A percentile compares a stretch with the other conserved stretches of the same genome.
Evolutionary conservation across 2,329 filamentous ascomycete species (phyloP).

Genomic region (Phialophora expanda): DNA sequence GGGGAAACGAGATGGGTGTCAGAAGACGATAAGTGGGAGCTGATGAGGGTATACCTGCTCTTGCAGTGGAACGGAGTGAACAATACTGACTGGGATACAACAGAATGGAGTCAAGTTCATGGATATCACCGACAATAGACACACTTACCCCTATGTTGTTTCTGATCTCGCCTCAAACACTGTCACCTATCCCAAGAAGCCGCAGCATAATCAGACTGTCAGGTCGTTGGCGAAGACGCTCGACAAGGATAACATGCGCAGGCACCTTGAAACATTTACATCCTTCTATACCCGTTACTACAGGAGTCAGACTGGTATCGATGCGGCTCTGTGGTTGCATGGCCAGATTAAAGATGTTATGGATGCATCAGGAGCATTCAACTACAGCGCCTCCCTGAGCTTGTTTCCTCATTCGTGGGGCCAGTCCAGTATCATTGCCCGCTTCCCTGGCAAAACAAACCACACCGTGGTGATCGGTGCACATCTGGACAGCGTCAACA

Average conservation of each 20-base stretch:
- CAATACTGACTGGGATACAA: slow-evolving; percentile 7
- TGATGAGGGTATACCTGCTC: slow-evolving; percentile 70
- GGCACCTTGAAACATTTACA: slow-evolving; percentile 74
- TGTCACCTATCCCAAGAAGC: slow-evolving; percentile 69
- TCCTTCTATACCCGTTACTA: slow-evolving; percentile 64
- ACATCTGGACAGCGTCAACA: slow-evolving; percentile 94
- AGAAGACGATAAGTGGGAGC: slow-evolving; percentile 92
- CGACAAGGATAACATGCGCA: slow-evolving; percentile 74
- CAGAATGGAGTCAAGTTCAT: slow-evolving; percentile 88
- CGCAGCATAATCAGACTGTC: slow-evolving; percentile 69
- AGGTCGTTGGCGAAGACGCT: slow-evolving; percentile 70
- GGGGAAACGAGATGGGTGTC: slow-evolving; percentile 85
- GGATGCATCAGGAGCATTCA: slow-evolving; percentile 70
- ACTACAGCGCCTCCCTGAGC: slow-evolving; percentile 69
- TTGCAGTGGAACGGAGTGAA: slow-evolving; percentile 20
- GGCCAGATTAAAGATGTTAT: slow-evolving; percentile 75
- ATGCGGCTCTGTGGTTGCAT: slow-evolving; percentile 88
- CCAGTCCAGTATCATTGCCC: slow-evolving; percentile 89
- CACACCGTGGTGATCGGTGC: slow-evolving; percentile 88
- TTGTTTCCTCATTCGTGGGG: slow-evolving; percentile 84
- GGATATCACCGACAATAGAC: slow-evolving; percentile 81
- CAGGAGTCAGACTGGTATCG: slow-evolving; percentile 68
- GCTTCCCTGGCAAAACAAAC: slow-evolving; percentile 82
- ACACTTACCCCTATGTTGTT: slow-evolving; percentile 60
- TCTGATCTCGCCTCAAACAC: slow-evolving; percentile 46